Percentiles rank a stretch among this genome's conserved stretches.
Conservation (phyloP, 1,139 yeast genomes). For the Dujonia santamariae region DNA sequence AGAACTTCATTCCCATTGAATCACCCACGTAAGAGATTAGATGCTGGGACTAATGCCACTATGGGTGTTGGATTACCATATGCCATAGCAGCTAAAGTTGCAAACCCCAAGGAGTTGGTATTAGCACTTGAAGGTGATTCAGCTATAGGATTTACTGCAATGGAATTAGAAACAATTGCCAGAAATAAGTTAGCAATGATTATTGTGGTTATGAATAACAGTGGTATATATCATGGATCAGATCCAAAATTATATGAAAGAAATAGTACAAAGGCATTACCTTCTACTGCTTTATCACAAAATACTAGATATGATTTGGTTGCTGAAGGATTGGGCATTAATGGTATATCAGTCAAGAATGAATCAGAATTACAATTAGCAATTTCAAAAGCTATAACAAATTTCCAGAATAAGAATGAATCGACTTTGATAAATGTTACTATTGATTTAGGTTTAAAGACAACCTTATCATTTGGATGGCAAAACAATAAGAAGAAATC, state of each 20-base stretch:
- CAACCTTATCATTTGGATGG: conserved; percentile 62
- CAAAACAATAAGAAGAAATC: conserved; percentile 37
- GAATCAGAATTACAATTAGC: conserved; percentile 35
- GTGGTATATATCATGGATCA: conserved; percentile 65
- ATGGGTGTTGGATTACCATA: conserved; percentile 72
- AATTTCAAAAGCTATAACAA: conserved; percentile 36
- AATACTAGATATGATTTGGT: conserved; percentile 54
- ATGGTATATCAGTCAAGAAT: conserved; percentile 45
- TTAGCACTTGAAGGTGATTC: conserved; percentile 70
- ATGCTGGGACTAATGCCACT: conserved; percentile 71
- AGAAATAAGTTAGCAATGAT: conserved; percentile 50
- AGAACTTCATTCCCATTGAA: conserved; percentile 54
- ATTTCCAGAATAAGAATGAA: conserved; percentile 19
- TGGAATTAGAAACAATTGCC: conserved; percentile 63
- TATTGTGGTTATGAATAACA: conserved; percentile 62
- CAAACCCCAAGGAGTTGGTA: conserved; percentile 41
- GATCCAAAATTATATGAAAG: conserved; percentile 24
- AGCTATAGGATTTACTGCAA: conserved; percentile 66
- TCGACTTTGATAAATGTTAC: conserved; percentile 54
- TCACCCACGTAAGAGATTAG: conserved; percentile 52
- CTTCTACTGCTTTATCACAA: conserved; percentile 55
- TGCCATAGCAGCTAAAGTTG: conserved; percentile 57
- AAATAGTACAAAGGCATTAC: conserved; percentile 23
- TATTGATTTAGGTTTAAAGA: conserved; percentile 53
- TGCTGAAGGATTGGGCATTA: conserved; percentile 53